Evolutionary conservation across 139 green algal genomes (phyloP).

Genomic region (Micractinium conductrix): DNA sequence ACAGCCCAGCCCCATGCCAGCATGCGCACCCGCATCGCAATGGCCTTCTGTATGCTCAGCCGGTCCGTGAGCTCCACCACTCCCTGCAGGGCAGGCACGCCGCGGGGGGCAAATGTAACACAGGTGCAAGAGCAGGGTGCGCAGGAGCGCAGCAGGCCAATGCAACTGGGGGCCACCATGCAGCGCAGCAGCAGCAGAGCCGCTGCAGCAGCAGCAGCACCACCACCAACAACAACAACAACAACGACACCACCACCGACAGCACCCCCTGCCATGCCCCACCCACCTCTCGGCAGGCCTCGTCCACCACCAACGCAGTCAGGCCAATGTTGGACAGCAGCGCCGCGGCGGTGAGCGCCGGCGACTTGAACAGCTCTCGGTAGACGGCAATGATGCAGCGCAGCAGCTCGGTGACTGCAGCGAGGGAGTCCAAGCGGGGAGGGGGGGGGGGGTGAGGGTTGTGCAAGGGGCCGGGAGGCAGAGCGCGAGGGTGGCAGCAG

Average conservation of each 20-base stretch:
- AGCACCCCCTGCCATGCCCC: no score
- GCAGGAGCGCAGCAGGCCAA: no score
- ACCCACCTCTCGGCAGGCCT: conserved; percentile 44
- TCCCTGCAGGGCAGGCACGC: conserved; percentile 13
- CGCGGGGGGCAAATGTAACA: no score
- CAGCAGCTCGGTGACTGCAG: conserved; percentile 24
- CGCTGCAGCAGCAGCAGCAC: no score
- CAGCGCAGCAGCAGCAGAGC: no score
- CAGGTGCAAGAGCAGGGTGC: no score
- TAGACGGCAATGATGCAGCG: conserved; percentile 55
- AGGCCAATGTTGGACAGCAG: conserved; percentile 41
- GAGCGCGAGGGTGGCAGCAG: not conserved
- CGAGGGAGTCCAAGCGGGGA: not conserved
- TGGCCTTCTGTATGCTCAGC: conserved; percentile 39
- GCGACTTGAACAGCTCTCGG: conserved; percentile 52
- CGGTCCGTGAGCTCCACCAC: conserved; percentile 37
- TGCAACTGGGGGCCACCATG: no score
- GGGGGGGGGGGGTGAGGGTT: no score
- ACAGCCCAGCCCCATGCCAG: no score
- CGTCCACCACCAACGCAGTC: conserved; percentile 36
- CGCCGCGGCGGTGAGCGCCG: conserved; percentile 27
- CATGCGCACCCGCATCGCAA: conserved; percentile 39
- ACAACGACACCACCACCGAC: no score
- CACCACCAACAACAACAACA: no score
- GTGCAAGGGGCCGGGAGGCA: no score